Conservation (phyloP, 1,139 yeast species). For the Sugiyamaella xylanicola region DNA sequence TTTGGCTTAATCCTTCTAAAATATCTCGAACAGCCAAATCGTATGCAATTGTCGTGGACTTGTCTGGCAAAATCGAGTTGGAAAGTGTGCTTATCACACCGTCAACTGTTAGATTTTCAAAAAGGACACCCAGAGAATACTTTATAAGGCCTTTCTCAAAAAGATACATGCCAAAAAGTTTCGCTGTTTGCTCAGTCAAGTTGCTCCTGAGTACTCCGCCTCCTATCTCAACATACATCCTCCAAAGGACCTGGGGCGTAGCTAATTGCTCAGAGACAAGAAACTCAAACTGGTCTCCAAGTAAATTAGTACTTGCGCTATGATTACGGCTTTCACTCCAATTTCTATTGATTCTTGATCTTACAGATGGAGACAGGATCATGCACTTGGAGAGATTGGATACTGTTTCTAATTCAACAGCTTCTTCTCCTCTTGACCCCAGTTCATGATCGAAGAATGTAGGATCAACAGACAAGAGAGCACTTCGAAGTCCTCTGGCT, state of each 20-base stretch:
- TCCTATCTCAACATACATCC: neutral
- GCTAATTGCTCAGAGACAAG: conserved; percentile 6
- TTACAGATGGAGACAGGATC: neutral
- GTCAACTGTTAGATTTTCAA: conserved; percentile 10
- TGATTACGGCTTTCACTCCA: neutral
- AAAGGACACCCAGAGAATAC: conserved; percentile 1
- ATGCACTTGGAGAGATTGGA: neutral
- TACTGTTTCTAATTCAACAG: neutral
- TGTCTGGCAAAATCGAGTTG: conserved; percentile 2
- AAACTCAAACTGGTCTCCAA: conserved; percentile 6
- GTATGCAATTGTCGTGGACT: neutral
- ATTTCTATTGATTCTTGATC: neutral
- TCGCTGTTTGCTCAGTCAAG: conserved; percentile 3
- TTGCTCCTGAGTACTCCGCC: conserved; percentile 10
- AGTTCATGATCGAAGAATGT: conserved; percentile 13
- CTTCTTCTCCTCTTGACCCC: neutral
- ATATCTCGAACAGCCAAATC: conserved; percentile 17
- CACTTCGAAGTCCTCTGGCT: conserved; percentile 16
- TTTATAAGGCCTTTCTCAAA: conserved; percentile 7
- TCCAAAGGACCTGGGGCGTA: conserved; percentile 2
- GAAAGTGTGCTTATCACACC: conserved; percentile 9
- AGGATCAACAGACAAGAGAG: conserved; percentile 11
- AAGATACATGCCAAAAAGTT: conserved; percentile 1
- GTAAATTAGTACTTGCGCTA: neutral
- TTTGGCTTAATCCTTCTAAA: conserved; percentile 7